These are phyloP conservation scores for Mycosphaerelloides madeirae DNA, from an alignment of 2,329 filamentous ascomycete species.

Conservation along the genomic window DNA sequence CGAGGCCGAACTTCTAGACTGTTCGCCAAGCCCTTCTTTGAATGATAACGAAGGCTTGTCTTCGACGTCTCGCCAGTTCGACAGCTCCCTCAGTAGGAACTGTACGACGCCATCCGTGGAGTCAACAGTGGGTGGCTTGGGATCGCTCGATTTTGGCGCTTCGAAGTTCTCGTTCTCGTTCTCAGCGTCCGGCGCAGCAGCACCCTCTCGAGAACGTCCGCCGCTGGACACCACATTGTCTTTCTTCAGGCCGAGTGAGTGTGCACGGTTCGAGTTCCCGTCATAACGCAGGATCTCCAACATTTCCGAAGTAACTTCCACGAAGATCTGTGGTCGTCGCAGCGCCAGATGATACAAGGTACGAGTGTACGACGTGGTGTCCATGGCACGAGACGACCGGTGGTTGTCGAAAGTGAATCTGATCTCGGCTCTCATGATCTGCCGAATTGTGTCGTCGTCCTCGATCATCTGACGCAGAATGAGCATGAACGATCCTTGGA, in stretches of 20 bases:
- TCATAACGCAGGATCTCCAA: constrained; percentile 66
- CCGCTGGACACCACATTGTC: constrained; percentile 24
- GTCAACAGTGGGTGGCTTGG: constrained; percentile 79
- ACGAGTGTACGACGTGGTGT: constrained; percentile 69
- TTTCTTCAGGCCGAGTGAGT: constrained; percentile 51
- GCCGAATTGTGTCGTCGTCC: constrained; percentile 83
- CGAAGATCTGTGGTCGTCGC: constrained; percentile 77
- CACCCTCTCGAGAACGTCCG: constrained; percentile 3
- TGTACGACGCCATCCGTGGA: constrained; percentile 93
- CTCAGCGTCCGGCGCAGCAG: background rate
- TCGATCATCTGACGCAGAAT: constrained; percentile 90
- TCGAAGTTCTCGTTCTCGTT: constrained; percentile 28
- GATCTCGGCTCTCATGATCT: constrained; percentile 90
- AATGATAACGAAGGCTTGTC: constrained; percentile 62
- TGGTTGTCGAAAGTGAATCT: constrained; percentile 62
- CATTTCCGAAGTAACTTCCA: constrained; percentile 81
- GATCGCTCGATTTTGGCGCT: constrained; percentile 58
- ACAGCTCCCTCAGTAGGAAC: constrained; percentile 84
- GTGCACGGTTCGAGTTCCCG: constrained; percentile 46
- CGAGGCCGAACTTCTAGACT: constrained; percentile 32
- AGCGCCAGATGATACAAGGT: constrained; percentile 74
- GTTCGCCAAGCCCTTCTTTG: constrained; percentile 40
- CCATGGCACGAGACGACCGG: constrained; percentile 48
- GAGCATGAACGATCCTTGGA: constrained; percentile 73
- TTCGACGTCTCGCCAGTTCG: constrained; percentile 88